Evolutionary conservation across 1,139 yeast species (phyloP).

Genomic region (Yamadazyma diddensiae): DNA sequence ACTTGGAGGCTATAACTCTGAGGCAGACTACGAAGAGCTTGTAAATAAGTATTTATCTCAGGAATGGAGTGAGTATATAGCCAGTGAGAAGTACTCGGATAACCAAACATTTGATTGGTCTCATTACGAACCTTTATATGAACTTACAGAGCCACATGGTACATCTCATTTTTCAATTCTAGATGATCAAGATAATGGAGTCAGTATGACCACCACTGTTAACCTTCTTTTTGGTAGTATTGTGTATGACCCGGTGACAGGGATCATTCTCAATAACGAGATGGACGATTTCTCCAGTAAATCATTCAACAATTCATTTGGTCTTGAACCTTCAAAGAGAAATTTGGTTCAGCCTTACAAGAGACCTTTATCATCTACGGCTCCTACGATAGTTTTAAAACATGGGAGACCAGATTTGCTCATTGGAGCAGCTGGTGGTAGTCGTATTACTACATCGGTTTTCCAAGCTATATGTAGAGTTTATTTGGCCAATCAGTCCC

Average conservation of each 20-base stretch:
- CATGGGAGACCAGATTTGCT: conserved; percentile 56
- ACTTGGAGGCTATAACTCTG: conserved; percentile 58
- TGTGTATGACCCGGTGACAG: conserved; percentile 78
- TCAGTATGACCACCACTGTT: conserved; percentile 87
- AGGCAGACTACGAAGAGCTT: conserved; percentile 20
- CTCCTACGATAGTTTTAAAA: conserved; percentile 69
- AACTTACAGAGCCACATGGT: conserved; percentile 75
- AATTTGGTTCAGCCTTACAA: conserved; percentile 74
- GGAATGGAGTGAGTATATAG: conserved; percentile 57
- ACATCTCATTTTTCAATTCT: conserved; percentile 83
- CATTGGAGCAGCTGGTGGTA: conserved; percentile 95
- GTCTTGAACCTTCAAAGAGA: conserved; percentile 73
- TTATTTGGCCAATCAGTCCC: conserved; percentile 52
- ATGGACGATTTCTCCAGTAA: conserved; percentile 97
- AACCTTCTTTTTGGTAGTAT: conserved; percentile 80
- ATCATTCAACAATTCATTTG: conserved; percentile 67
- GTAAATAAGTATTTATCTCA: conserved; percentile 27
- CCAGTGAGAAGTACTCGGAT: conserved; percentile 41
- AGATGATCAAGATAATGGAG: conserved; percentile 70
- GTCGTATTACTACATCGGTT: conserved; percentile 81
- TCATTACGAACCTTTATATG: conserved; percentile 76
- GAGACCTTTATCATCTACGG: conserved; percentile 81
- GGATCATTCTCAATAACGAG: conserved; percentile 80
- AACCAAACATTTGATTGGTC: conserved; percentile 62
- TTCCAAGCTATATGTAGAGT: conserved; percentile 74